Base-by-base conservation (phyloP, 352 stramenopile species). In the Aphanomyces euteiches region DNA sequence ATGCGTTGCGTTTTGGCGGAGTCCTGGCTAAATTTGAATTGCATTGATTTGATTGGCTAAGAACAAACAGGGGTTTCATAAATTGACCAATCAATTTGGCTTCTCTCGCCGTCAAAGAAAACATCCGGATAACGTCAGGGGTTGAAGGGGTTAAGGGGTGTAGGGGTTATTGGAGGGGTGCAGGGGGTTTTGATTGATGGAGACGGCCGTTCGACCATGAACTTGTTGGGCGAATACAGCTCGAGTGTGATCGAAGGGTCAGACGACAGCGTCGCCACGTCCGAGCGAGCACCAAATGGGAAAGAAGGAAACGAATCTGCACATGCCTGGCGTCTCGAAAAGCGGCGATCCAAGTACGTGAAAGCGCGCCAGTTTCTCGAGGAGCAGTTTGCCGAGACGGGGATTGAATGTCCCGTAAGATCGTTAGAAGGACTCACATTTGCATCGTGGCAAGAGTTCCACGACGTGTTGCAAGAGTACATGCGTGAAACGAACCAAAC, bases 341-440 rank as follows among this genome's bases (percentile, higher is more conserved):
- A 67, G 59, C 59, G 59, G 8, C 41, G 43, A 37, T 67, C 59
- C 41, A 67, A 67, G 41, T 67, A 67, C 28, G 59, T 50, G 4
- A 53, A 67, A 45, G 59, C 59, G 40, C 39, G 59, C 8, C 38
- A 56, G 43, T 39, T 67, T 19, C 59, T 67, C 43, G 59, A 67
- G 21, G 41, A 53, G 21, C 10, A 53, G 39, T 67, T 56, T 45
- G 41, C 59, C 6, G 39, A 48, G 15, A 67, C 59, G 43, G 59
- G 59, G 7, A 36, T 67, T n/a, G 59, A 67, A 36, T 56, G 59
- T 6, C 7, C 39, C 28, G 59, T 67, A 13, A 41, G 59, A 36
- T 67, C 59, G 19, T 39, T 67, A 8, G 59, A 67, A 67, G 59
- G 59, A 12, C 43, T 67, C 7, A 41, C 59, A 4, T 67, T 67